phyloP scores from a whole-genome alignment of 2,329 filamentous ascomycete genomes.

The Penicillium sclerotiorum region DNA sequence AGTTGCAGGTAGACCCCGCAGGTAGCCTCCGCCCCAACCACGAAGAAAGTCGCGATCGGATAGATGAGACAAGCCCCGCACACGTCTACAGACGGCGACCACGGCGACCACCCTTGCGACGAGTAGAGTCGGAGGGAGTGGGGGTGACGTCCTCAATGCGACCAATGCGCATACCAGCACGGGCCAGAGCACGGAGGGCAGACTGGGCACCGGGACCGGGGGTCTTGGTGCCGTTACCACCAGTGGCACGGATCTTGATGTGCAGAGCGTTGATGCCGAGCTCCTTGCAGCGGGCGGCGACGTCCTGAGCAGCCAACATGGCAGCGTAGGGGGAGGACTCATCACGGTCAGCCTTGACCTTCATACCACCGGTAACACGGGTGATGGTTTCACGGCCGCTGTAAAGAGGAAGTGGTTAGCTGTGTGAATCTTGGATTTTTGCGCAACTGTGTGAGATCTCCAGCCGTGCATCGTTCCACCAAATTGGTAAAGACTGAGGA shows the following conservation, averaged over 20 bases:
- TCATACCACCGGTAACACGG: conserved; percentile 99
- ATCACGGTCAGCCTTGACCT: conserved; percentile 99
- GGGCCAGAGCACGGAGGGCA: conserved; percentile 95
- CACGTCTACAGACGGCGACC: conserved; percentile 95
- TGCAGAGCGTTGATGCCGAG: conserved; percentile 92
- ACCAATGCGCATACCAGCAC: conserved; percentile 99
- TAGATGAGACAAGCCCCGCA: conserved; percentile 36
- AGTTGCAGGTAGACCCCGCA: conserved; percentile 39
- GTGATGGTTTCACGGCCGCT: conserved; percentile 99
- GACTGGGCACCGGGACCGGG: conserved; percentile 98
- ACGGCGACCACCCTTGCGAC: conserved; percentile 99
- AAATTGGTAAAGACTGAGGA: not conserved
- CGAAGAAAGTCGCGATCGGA: conserved; percentile 30
- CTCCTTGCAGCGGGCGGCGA: conserved; percentile 87
- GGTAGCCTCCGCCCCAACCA: conserved; percentile 38
- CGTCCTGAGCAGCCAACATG: conserved; percentile 99
- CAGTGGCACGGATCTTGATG: conserved; percentile 99
- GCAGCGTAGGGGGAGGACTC: conserved; percentile 99
- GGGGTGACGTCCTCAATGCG: conserved; percentile 99
- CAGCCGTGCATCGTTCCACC: conserved; percentile 6
- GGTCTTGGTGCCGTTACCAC: conserved; percentile 99
- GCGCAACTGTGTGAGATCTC: not conserved
- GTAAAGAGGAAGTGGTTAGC: conserved; percentile 25
- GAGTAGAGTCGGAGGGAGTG: conserved; percentile 97
- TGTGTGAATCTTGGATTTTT: not conserved